Evolutionary conservation across 177 flowering plant species (phyloP), one percentile per base, ranked within the genome.

Genomic region (Vitis hybrid): DNA sequence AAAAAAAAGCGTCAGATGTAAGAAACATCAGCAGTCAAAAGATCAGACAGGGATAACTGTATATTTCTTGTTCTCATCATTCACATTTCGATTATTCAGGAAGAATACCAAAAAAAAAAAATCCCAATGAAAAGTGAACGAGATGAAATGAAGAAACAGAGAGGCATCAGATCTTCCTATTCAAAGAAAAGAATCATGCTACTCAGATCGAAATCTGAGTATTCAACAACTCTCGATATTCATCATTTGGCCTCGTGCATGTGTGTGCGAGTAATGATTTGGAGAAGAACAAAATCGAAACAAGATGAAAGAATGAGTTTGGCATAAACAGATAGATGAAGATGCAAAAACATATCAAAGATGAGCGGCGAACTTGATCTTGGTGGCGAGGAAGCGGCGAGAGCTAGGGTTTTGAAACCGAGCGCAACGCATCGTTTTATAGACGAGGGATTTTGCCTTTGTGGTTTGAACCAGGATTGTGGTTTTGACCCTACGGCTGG

Each of bases 151-250:
- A 60, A 1, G 3, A 17, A 14, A 65, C n/a, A 19, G 20, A 65
- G 71, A 74, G 73, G 76, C 78, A 77, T 80, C 83, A 77, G 83
- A 77, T 80, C 83, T 80, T 80, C 78, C 80, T 77, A 80, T 80
- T 74, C 74, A 74, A 73, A 12, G 11, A 62, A 28, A 28, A 3
- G 13, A 67, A 69, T 77, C 83, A 80, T 60, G 4, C 38, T 3
- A 51, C 83, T 53, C 72, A 61, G 56, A 10, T n/a, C 8, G 11
- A 22, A 56, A 38, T 24, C 18, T 28, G 68, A 64, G 80, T 53
- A 64, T 67, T 76, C 80, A 53, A 12, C 67, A 2, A 75, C 10
- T 67, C 15, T 11, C 64, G 38, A 59, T 9, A 19, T 60, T 76
- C 77, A 19, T 79, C 82, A 76, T 65, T 58, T 76, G 74, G 20